Percentiles rank a stretch among this genome's conserved stretches.
phyloP scores from a whole-genome alignment of 1,284 basidiomycete genomes.

The Moesziomyces sp. region DNA sequence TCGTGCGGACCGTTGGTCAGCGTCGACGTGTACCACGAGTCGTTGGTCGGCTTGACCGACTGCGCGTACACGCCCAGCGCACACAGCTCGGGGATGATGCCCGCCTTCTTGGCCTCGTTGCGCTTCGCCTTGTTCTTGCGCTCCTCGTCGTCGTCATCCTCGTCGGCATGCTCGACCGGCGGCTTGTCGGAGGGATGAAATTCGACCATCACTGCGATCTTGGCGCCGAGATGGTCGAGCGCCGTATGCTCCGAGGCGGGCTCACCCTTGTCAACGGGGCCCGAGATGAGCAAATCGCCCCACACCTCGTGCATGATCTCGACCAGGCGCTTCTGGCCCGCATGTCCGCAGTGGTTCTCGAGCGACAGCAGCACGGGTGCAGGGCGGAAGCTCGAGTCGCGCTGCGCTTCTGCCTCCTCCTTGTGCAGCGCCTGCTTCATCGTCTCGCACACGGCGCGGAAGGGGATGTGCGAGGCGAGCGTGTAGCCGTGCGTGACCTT shows the following conservation, averaged over 20 bases:
- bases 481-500: conserved; percentile 73
- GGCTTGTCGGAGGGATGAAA: conserved; percentile 31
- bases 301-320: conserved; percentile 73
- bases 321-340: conserved; percentile 73
- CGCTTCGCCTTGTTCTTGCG: conserved; percentile 19
- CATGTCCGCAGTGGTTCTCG: conserved; percentile 74
- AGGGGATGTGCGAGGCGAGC: conserved; percentile 49
- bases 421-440: conserved; percentile 47
- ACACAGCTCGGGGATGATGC: conserved; percentile 59
- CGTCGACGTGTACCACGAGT: conserved; percentile 56
- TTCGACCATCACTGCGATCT: conserved; percentile 74
- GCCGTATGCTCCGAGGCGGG: conserved; percentile 63
- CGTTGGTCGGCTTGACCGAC: conserved; percentile 54
- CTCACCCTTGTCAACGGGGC: conserved; percentile 56
- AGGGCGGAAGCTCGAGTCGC: conserved; percentile 21
- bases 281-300: conserved; percentile 71
- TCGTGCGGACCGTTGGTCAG: conserved; percentile 60
- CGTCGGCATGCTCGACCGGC: conserved; percentile 9
- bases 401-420: conserved; percentile 24
- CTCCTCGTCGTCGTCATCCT: conserved; percentile 42
- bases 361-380: conserved; percentile 74
- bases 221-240: conserved; percentile 72
- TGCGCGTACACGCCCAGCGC: conserved; percentile 61
- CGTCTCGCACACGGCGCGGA: conserved; percentile 47
- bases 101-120: conserved; percentile 45